Base-by-base conservation (phyloP, 345 rosid species). In the Nasturtium officinale region DNA sequence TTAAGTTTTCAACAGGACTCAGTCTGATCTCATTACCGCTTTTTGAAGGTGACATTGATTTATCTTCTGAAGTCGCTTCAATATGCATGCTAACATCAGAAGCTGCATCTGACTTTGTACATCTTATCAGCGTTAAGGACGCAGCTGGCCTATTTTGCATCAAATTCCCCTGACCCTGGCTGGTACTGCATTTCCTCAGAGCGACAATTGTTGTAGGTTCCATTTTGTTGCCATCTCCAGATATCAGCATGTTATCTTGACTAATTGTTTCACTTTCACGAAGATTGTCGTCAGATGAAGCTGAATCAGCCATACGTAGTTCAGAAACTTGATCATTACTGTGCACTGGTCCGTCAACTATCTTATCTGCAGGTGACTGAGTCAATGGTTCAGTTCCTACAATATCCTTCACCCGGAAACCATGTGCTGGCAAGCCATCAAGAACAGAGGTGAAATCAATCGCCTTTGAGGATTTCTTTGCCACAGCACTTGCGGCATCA, bases 381-480 rank as follows among this genome's bases (percentile, higher is more conserved):
- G 75, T 46, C 46, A 72, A 71, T 20, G 80, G 55, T 58, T 54
- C 77, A 35, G 71, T 69, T 78, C 77, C 78, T 64, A 78, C 54
- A 9, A 81, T 72, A 73, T 80, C 82, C 73, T 68, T 75, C 17
- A 87, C 77, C 61, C 20, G 86, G 71, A 89, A 87, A 56, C 88
- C 85, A 25, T 65, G 78, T 29, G 89, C 74, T 58, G 86, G 79
- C 73, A 82, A 63, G 75, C 73, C 74, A 63, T 74, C 78, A 56
- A 82, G 65, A 65, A 81, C 70, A 26, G 87, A 78, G 69, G 67
- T 70, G 76, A 87, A 84, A 74, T 87, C 84, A 76, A 89, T 73
- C 7, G 89, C 87, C 80, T 84, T 86, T 18, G 80, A 78, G 62
- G 74, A 51, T 80, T 81, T 79, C 4, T 74, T 65, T 25, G 58